phyloP scores from a whole-genome alignment of 768 basidiomycete genomes.

The Russula sp. region DNA sequence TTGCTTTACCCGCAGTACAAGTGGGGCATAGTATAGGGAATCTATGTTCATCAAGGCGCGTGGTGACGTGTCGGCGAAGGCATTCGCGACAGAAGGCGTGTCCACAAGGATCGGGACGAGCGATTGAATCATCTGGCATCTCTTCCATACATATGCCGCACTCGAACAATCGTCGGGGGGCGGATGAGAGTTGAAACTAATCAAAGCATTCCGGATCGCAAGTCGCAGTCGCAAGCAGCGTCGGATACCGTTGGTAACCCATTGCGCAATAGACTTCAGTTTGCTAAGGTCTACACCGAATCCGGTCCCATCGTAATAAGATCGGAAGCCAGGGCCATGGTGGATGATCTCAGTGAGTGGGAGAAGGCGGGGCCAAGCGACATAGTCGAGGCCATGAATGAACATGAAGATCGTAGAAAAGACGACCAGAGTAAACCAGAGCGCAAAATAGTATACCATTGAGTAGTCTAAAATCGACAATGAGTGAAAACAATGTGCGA shows the following conservation, averaged over 20 bases:
- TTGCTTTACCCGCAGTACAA: constrained; percentile 41
- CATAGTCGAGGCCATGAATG: constrained; percentile 89
- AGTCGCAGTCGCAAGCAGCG: constrained; percentile 38
- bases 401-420: constrained; percentile 69
- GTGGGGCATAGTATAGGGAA: constrained; percentile 63
- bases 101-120: constrained; percentile 44
- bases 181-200: too few relatives aligned
- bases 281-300: constrained; percentile 42
- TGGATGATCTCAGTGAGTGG: constrained; percentile 76
- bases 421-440: constrained; percentile 70
- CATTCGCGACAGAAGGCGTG: constrained; percentile 58
- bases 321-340: constrained; percentile 89
- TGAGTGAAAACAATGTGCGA: constrained; percentile 21
- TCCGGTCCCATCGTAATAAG: constrained; percentile 74
- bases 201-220: too few relatives aligned
- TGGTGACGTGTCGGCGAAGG: constrained; percentile 42
- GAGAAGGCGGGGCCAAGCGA: constrained; percentile 88
- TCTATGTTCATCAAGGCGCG: constrained; percentile 50
- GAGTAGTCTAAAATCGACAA: constrained; percentile 65
- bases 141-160: constrained; percentile 46
- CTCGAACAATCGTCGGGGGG: too few relatives aligned
- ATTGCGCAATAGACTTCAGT: constrained; percentile 41
- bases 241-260: constrained; percentile 39
- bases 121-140: constrained; percentile 43
- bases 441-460: constrained; percentile 75